These are phyloP conservation scores for Mycena vulgaris DNA, from an alignment of 768 basidiomycete species.

Conservation along the genomic window DNA sequence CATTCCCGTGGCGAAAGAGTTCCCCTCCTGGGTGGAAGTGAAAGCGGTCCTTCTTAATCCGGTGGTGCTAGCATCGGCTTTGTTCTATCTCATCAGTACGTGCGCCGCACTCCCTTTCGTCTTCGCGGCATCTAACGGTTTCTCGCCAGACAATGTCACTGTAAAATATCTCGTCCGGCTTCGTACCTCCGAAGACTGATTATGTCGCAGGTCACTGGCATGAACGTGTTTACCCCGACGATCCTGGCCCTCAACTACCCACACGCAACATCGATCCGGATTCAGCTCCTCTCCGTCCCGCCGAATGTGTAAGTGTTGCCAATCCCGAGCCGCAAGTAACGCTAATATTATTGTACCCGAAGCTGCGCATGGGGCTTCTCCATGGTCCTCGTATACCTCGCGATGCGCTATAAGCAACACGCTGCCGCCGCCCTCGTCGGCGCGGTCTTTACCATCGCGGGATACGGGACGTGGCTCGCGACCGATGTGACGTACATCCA, in stretches of 20 bases:
- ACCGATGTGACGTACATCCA: constrained; percentile 12
- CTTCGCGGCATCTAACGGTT: background rate
- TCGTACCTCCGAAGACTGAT: background rate
- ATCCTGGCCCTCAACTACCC: constrained; percentile 26
- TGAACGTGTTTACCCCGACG: constrained; percentile 20
- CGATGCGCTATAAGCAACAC: constrained; percentile 1
- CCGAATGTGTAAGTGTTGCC: background rate
- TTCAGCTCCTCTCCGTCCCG: constrained; percentile 20
- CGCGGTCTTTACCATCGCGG: constrained; percentile 7
- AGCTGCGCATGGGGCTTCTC: constrained; percentile 19
- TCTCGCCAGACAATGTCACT: background rate
- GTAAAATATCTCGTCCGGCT: background rate
- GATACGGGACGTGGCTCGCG: constrained; percentile 24
- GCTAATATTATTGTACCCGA: background rate
- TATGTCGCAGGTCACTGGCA: constrained; percentile 7
- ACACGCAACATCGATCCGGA: background rate
- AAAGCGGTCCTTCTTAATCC: constrained; percentile 3
- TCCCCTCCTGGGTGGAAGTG: background rate
- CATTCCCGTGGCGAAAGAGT: background rate
- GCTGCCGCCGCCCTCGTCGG: constrained; percentile 5
- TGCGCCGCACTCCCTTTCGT: background rate
- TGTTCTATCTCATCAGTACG: constrained; percentile 17
- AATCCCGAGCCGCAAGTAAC: background rate
- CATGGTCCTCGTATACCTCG: constrained; percentile 10
- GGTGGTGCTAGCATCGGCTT: background rate